phyloP scores from a whole-genome alignment of 768 basidiomycete species.

The Collybiopsis luxurians region DNA sequence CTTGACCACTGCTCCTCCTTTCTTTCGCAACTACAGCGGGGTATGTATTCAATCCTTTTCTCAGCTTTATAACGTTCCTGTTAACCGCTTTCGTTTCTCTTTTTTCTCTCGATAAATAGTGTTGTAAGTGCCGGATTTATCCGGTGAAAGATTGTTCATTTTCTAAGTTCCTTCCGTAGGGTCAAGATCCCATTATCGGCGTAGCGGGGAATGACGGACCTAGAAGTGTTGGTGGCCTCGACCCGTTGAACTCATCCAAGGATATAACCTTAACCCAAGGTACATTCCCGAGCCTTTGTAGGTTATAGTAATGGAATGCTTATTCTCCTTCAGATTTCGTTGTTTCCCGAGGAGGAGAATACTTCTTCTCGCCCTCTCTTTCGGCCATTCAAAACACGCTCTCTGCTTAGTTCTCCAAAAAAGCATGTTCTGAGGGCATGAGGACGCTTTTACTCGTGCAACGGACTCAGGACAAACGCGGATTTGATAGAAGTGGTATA shows the following conservation, averaged over 20 bases:
- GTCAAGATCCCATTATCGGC: constrained; percentile 13
- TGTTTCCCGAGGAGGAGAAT: constrained; percentile 3
- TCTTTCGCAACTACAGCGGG: neutral
- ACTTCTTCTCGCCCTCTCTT: too few species aligned
- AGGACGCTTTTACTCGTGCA: too few species aligned
- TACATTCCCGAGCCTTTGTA: neutral
- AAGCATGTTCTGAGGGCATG: too few species aligned
- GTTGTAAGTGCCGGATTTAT: neutral
- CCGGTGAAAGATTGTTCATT: neutral
- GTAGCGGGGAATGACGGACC: neutral
- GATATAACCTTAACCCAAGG: constrained; percentile 7
- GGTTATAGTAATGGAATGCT: neutral
- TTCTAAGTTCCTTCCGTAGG: neutral
- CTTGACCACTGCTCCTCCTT: neutral
- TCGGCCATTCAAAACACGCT: too few species aligned
- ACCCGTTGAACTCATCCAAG: constrained; percentile 1
- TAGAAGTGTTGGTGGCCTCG: constrained; percentile 6
- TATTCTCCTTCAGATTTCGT: constrained; percentile 15
- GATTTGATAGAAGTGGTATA: too few species aligned
- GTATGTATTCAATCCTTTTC: neutral
- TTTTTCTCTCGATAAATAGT: neutral
- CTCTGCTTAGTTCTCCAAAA: too few species aligned
- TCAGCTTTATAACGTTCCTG: too few species aligned
- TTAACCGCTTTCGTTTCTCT: too few species aligned
- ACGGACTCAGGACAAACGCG: too few species aligned